Percentiles rank a stretch among this genome's conserved stretches.
Conservation (phyloP, 106 monocot genomes). For the Chionographis japonica region DNA sequence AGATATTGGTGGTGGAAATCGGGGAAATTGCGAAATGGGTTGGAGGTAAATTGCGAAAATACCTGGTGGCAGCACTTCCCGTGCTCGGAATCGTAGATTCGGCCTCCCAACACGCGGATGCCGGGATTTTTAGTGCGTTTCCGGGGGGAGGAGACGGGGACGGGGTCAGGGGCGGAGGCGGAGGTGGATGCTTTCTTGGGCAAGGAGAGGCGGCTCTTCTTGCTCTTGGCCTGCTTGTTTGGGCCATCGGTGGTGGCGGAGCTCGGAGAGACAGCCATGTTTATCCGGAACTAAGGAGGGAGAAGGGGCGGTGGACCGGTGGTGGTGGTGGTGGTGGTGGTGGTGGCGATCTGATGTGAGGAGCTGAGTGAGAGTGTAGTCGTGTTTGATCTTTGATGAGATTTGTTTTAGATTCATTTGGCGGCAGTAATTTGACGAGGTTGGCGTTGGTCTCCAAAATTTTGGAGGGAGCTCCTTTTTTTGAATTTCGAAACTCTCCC, state of each 20-base stretch:
- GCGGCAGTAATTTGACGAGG: too few species aligned
- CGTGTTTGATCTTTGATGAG: too few species aligned
- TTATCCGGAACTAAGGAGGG: too few species aligned
- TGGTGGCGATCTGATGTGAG: too few species aligned
- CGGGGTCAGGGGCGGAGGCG: too few species aligned
- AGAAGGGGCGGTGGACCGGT: not conserved
- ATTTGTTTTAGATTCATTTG: too few species aligned
- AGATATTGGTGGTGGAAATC: not conserved
- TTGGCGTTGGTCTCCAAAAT: too few species aligned
- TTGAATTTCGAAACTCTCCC: too few species aligned
- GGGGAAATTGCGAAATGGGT: not conserved
- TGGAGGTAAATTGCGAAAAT: not conserved
- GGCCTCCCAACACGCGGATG: conserved; percentile 26
- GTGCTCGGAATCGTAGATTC: conserved; percentile 54
- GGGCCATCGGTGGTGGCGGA: not conserved
- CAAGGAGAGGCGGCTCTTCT: not conserved
- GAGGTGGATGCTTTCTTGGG: too few species aligned
- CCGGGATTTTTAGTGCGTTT: conserved; percentile 30
- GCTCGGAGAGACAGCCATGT: not conserved
- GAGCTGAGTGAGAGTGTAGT: too few species aligned
- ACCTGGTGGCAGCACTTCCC: conserved; percentile 83
- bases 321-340: too few species aligned
- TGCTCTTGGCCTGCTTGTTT: not conserved
- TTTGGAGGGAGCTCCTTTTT: too few species aligned
- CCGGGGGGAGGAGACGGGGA: not conserved